Evolutionary conservation across 192 early-diverging fungal genomes (phyloP).

Genomic region (Obelidium mucronatum): DNA sequence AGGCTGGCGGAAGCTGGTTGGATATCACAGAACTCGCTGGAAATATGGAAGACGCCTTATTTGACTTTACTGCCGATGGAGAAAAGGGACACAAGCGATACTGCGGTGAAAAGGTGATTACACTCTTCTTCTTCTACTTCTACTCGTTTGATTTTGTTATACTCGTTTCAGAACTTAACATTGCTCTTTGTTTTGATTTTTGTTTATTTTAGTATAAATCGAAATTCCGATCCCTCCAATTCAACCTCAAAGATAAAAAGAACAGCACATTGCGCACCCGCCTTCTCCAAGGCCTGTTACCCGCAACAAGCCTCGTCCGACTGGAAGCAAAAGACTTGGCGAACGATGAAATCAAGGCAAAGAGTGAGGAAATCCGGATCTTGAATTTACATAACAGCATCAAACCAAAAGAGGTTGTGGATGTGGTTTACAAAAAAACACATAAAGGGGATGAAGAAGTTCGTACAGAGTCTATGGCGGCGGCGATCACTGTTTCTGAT

Average conservation of each 20-base stretch:
- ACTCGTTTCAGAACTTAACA: neutral
- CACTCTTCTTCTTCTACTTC: neutral
- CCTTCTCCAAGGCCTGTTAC: slow-evolving; percentile 37
- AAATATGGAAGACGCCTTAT: slow-evolving; percentile 49
- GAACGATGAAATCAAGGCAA: slow-evolving; percentile 72
- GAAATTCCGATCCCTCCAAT: slow-evolving; percentile 56
- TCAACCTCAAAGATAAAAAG: slow-evolving; percentile 55
- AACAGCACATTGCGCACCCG: slow-evolving; percentile 42
- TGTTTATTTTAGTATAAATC: slow-evolving; percentile 42
- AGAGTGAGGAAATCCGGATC: slow-evolving; percentile 62
- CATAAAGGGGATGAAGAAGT: slow-evolving; percentile 53
- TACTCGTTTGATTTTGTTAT: neutral
- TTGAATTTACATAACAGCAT: slow-evolving; percentile 64
- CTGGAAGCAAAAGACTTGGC: slow-evolving; percentile 46
- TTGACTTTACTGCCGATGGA: slow-evolving; percentile 38
- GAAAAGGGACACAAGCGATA: slow-evolving; percentile 17
- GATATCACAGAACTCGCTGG: slow-evolving; percentile 41
- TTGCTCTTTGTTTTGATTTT: neutral
- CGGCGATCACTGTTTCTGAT: neutral
- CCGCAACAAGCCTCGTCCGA: slow-evolving; percentile 36
- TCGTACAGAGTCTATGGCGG: neutral
- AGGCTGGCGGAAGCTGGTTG: neutral
- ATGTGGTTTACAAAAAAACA: slow-evolving; percentile 42
- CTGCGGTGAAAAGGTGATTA: slow-evolving; percentile 38
- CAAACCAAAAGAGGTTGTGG: slow-evolving; percentile 54